Evolutionary conservation across 257 asterid genomes (phyloP).

Genomic region (Parsonsia alboflavescens): DNA sequence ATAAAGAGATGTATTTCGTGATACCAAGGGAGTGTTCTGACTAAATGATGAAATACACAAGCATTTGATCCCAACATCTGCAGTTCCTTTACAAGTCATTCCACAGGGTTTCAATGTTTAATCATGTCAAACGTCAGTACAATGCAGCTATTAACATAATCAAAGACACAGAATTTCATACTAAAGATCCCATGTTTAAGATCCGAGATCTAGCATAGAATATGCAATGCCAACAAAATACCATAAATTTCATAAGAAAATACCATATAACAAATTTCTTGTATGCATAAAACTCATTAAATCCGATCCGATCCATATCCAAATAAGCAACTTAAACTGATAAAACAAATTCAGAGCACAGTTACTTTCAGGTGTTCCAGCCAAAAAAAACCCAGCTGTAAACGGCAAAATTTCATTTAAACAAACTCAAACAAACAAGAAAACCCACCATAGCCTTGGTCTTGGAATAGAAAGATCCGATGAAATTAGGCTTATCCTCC

Average conservation of each 20-base stretch:
- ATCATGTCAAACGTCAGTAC: neutral
- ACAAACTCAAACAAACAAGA: neutral
- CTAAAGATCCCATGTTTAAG: slow-evolving; percentile 6
- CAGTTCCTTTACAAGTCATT: neutral
- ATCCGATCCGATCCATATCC: neutral
- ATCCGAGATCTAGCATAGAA: slow-evolving; percentile 17
- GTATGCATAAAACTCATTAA: neutral
- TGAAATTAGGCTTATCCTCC: slow-evolving; percentile 78
- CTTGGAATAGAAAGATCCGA: slow-evolving; percentile 84
- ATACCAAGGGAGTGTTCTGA: neutral
- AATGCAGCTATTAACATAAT: neutral
- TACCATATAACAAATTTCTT: neutral
- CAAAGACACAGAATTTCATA: neutral
- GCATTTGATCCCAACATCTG: neutral
- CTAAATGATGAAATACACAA: neutral
- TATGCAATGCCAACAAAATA: slow-evolving; percentile 1
- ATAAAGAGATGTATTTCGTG: too few species aligned
- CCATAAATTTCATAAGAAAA: neutral
- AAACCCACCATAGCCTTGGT: slow-evolving; percentile 77
- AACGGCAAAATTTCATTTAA: neutral
- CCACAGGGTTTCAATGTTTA: neutral
- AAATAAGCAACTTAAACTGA: neutral
- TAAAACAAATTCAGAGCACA: neutral
- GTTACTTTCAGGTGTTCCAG: neutral
- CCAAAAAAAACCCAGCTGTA: neutral